Percentiles rank a stretch among this genome's conserved stretches.
Evolutionary conservation across 805 yeast genomes (phyloP).

Genomic region (Isabelozyma rhagii): DNA sequence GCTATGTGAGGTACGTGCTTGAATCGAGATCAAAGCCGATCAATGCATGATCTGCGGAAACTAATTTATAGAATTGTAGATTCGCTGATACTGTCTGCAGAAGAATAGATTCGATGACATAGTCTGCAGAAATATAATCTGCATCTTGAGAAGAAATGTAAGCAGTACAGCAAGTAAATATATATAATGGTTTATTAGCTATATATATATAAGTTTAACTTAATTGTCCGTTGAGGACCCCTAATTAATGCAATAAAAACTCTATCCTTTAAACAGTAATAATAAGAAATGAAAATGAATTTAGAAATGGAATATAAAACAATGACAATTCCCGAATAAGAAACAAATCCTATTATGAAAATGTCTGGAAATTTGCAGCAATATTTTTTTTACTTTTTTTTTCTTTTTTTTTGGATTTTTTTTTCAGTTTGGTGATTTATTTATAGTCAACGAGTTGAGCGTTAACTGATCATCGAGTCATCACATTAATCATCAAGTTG

Average conservation of each 20-base stretch:
- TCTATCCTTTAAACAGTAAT: slow-evolving; percentile 26
- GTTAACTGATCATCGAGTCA: slow-evolving; percentile 35
- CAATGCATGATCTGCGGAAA: neutral
- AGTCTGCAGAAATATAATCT: too few species aligned
- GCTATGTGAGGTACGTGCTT: slow-evolving; percentile 3
- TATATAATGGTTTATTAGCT: neutral
- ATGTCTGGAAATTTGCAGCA: neutral
- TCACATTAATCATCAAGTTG: slow-evolving; percentile 41
- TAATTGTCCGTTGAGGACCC: slow-evolving; percentile 53
- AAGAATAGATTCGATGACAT: too few species aligned
- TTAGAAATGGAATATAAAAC: slow-evolving; percentile 11
- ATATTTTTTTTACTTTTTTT: neutral
- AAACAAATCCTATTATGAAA: slow-evolving; percentile 8
- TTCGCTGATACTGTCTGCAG: too few species aligned
- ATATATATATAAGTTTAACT: slow-evolving; percentile 9
- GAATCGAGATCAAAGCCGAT: neutral
- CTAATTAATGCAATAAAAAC: slow-evolving; percentile 42
- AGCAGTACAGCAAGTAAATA: neutral
- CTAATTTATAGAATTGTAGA: too few species aligned
- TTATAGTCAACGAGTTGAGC: slow-evolving; percentile 45
- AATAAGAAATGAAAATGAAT: slow-evolving; percentile 16
- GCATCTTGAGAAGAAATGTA: too few species aligned
- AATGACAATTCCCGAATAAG: slow-evolving; percentile 6
- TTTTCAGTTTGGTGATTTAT: slow-evolving; percentile 1
- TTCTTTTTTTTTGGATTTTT: neutral